Base-by-base conservation (phyloP, 1,284 basidiomycete species). In the Trichosporon faecale region DNA sequence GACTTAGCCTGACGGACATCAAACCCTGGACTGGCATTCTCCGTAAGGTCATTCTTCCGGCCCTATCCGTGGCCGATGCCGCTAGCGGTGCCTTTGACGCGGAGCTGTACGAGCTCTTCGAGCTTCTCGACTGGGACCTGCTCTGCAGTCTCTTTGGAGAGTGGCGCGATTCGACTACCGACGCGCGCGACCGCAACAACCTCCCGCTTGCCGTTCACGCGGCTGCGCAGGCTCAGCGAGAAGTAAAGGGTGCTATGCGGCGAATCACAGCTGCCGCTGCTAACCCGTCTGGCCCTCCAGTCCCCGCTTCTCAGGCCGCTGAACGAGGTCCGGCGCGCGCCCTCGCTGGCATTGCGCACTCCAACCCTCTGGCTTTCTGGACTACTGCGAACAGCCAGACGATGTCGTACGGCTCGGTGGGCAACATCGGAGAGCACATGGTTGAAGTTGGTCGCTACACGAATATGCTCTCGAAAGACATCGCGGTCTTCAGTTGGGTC, bases 361-460 rank as follows among this genome's bases (percentile, higher is more conserved):
- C 92, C 14, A 97, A 98, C 79, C 97, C 97, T 2, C 91, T 89
- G 74, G 91, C 96, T 66, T 90, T 99, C 76, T 99, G 98, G 85
- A 85, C 88, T 16, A 92, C 92, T 70, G 94, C 92, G 0, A 90
- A 99, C 66, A 90, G 91, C 74, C 97, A 99, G 84, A 91, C 98
- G 70, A 95, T 95, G 89, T 91, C 94, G 21, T 99, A 99, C 79
- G 93, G 97, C 76, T 99, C 98, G 80, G 85, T 99, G 71, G 93
- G 97, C 78, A 99, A 98, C 81, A 86, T 99, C 72, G 94, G 94
- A 18, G 88, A 88, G 61, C 93, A 94, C 35, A 90, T 99, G 68
- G 92, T 98, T 46, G 93, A 95, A 75, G 91, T 91, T n/a, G 87
- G 95, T 74, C 88, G 92, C 78, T 97, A 93, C 84, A 88, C 95